Conservation (phyloP, 352 stramenopile genomes). For the Pythium volutum region DNA sequence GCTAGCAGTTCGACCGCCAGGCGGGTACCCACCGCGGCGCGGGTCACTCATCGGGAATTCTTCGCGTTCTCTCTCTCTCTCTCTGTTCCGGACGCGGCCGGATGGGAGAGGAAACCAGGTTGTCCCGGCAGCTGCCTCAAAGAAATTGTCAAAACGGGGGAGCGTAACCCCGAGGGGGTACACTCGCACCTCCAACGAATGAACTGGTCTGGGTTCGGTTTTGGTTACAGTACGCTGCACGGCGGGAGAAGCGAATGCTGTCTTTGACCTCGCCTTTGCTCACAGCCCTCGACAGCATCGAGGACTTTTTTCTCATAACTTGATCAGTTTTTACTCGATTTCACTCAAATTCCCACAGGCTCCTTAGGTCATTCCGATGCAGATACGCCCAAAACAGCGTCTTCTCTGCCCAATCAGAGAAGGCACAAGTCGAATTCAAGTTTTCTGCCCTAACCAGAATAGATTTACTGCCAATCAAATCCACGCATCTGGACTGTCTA, state of each 20-base stretch:
- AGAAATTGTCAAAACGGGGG: neutral
- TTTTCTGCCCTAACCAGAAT: no score
- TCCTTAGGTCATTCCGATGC: no score
- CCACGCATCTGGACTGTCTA: no score
- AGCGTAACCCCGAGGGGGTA: neutral
- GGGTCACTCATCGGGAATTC: constrained; percentile 5
- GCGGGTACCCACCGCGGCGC: neutral
- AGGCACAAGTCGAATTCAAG: no score
- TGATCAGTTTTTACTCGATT: constrained; percentile 10
- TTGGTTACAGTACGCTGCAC: no score
- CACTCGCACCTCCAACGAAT: neutral
- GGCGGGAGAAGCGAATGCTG: neutral
- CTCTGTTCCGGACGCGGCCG: constrained; percentile 1
- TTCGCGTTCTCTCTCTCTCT: neutral
- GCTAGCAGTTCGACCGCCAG: neutral
- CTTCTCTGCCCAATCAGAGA: no score
- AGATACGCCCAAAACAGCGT: neutral
- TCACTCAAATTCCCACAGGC: constrained; percentile 10
- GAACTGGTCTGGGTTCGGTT: no score
- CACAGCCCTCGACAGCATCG: no score
- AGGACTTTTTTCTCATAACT: no score
- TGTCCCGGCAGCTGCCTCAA: neutral
- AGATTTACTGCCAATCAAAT: no score
- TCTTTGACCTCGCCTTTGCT: constrained; percentile 2
- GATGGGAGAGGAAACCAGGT: neutral